phyloP scores from a whole-genome alignment of 2,329 filamentous ascomycete genomes.

The Pyrenophora tritici-repentis region DNA sequence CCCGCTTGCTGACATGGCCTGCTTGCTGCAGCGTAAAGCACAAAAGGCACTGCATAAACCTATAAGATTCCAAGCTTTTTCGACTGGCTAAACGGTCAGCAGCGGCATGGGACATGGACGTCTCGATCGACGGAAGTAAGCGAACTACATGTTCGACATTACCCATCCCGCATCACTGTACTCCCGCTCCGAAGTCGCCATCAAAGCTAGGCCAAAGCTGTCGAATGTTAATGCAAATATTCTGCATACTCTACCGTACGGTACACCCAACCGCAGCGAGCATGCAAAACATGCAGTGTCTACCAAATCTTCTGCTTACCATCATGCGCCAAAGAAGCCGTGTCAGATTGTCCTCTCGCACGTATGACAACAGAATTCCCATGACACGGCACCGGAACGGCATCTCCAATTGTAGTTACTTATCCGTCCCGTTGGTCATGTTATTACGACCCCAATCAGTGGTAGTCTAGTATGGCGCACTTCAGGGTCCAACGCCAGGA shows the following conservation, averaged over 20 bases:
- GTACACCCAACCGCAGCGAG: too few species aligned
- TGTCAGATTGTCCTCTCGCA: too few species aligned
- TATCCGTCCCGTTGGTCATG: too few species aligned
- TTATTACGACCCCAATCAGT: too few species aligned
- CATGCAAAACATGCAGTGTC: too few species aligned
- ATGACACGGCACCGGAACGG: too few species aligned
- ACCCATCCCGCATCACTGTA: background rate
- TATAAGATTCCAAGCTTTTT: background rate
- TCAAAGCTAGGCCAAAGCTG: conserved; percentile 14
- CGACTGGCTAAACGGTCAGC: conserved; percentile 15
- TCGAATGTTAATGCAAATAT: conserved; percentile 18
- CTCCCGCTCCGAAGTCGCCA: conserved; percentile 3
- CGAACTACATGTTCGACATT: conserved; percentile 7
- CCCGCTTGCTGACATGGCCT: conserved; percentile 27
- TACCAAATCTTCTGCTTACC: too few species aligned
- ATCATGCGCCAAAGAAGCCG: too few species aligned
- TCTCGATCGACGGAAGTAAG: conserved; percentile 9
- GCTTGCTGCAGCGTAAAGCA: conserved; percentile 18
- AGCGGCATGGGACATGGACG: background rate
- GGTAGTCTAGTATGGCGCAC: too few species aligned
- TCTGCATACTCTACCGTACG: conserved; percentile 8
- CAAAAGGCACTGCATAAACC: background rate
- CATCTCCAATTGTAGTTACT: too few species aligned
- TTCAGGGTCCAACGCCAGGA: too few species aligned
- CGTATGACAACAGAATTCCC: too few species aligned